A percentile compares a stretch with the other conserved stretches of the same genome.
These are phyloP conservation scores for Theobroma cacao DNA, from an alignment of 345 rosid genomes.

Conservation along the genomic window DNA sequence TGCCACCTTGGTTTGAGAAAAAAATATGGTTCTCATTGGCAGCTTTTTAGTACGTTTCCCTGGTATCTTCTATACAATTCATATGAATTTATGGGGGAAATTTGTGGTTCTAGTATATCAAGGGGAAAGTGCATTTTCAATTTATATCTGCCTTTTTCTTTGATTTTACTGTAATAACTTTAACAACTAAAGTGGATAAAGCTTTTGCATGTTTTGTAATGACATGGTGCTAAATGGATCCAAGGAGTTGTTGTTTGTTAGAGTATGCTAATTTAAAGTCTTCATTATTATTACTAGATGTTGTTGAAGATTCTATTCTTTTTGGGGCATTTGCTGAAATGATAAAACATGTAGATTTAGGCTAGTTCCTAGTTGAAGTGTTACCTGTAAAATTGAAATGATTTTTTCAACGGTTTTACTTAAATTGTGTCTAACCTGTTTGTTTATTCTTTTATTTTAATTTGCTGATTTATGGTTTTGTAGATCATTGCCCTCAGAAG, in stretches of 20 bases:
- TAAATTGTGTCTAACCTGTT: neutral
- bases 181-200: neutral
- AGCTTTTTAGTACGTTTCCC: neutral
- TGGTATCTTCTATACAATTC: neutral
- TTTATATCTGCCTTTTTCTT: neutral
- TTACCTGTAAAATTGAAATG: neutral
- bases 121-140: neutral
- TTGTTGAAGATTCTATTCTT: neutral
- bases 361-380: neutral
- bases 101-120: neutral
- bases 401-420: neutral
- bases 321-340: neutral
- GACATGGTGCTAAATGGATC: neutral
- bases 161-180: neutral
- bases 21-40: neutral
- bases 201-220: neutral
- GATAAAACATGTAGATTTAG: neutral
- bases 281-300: neutral
- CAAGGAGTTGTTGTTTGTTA: neutral
- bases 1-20: neutral
- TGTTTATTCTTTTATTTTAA: conserved; percentile 4
- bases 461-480: conserved; percentile 15
- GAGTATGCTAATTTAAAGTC: neutral
- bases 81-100: neutral
- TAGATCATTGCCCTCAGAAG: conserved; percentile 96